A percentile compares a stretch with the other conserved stretches of the same genome.
phyloP scores from a whole-genome alignment of 1,139 yeast genomes.

The Yamadazyma songkhlaensis region DNA sequence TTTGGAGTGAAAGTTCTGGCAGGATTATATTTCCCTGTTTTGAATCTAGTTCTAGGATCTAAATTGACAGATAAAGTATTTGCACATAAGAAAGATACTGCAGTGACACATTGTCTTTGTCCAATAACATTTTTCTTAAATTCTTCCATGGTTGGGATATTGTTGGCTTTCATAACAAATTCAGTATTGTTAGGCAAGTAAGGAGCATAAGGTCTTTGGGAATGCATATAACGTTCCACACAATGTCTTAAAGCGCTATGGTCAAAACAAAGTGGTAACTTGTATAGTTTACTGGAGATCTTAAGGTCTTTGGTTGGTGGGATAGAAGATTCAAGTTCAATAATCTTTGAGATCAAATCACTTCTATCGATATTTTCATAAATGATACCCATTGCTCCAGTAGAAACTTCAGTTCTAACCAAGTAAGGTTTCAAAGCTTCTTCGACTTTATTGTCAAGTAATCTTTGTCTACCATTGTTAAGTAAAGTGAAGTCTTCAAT shows the following conservation, averaged over 20 bases:
- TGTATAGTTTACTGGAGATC: slow-evolving; percentile 26
- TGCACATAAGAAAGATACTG: slow-evolving; percentile 38
- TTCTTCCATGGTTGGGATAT: slow-evolving; percentile 22
- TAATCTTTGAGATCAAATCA: slow-evolving; percentile 17
- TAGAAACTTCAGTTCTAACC: slow-evolving; percentile 22
- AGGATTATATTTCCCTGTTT: slow-evolving; percentile 34
- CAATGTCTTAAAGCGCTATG: slow-evolving; percentile 29
- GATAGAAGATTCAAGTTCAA: slow-evolving; percentile 20
- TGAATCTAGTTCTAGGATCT: slow-evolving; percentile 31
- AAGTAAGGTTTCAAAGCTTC: slow-evolving; percentile 11
- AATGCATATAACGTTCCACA: slow-evolving; percentile 29
- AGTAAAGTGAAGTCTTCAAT: slow-evolving; percentile 23
- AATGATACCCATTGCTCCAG: slow-evolving; percentile 27
- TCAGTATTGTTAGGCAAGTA: slow-evolving; percentile 32
- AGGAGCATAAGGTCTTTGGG: slow-evolving; percentile 36
- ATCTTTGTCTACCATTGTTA: slow-evolving; percentile 31
- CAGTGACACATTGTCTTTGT: slow-evolving; percentile 29
- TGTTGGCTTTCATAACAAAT: slow-evolving; percentile 29
- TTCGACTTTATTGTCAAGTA: slow-evolving; percentile 12
- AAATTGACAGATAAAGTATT: slow-evolving; percentile 29
- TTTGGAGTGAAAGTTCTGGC: slow-evolving; percentile 37
- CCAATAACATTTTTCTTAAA: slow-evolving; percentile 27
- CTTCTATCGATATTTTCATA: slow-evolving; percentile 20
- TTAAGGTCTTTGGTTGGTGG: slow-evolving; percentile 28
- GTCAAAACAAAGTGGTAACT: slow-evolving; percentile 29